Evolutionary conservation across 2,329 filamentous ascomycete genomes (phyloP).

Genomic region (Phoma sp.): DNA sequence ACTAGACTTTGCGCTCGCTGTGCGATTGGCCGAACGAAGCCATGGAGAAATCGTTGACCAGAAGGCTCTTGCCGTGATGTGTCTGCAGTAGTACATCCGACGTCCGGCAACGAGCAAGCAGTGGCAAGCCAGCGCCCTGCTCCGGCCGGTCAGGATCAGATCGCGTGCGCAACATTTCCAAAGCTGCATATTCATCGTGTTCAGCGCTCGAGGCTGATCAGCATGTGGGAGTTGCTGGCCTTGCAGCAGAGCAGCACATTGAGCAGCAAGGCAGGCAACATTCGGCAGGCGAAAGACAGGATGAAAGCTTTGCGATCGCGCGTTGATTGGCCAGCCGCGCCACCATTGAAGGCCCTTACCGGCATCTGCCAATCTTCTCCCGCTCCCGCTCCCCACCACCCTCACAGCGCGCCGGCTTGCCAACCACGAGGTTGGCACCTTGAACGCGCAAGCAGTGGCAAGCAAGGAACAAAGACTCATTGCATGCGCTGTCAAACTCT

Average conservation of each 20-base stretch:
- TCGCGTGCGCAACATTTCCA: neutral
- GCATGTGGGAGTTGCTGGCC: neutral
- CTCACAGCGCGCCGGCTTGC: neutral
- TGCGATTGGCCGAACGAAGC: slow-evolving; percentile 1
- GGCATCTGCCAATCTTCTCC: neutral
- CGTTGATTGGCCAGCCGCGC: slow-evolving; percentile 5
- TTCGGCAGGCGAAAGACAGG: neutral
- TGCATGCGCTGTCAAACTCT: neutral
- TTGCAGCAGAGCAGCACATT: neutral
- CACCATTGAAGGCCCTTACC: slow-evolving; percentile 8
- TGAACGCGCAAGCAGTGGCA: slow-evolving; percentile 8
- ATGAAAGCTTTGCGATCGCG: slow-evolving; percentile 7
- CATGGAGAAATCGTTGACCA: neutral
- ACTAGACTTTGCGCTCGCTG: slow-evolving; percentile 8
- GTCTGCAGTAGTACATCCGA: slow-evolving; percentile 8
- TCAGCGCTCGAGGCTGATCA: neutral
- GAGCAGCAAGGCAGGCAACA: neutral
- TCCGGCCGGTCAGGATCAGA: slow-evolving; percentile 1
- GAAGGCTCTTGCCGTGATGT: slow-evolving; percentile 5
- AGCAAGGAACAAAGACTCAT: slow-evolving; percentile 1
- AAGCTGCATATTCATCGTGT: neutral
- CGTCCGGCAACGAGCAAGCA: slow-evolving; percentile 5
- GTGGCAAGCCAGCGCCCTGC: neutral
- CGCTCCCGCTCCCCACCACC: slow-evolving; percentile 3
- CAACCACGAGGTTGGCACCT: neutral